Evolutionary conservation across 169 alveolate species (phyloP), one percentile per base, ranked within the genome.

Genomic region (Cryptosporidium xiaoi): DNA sequence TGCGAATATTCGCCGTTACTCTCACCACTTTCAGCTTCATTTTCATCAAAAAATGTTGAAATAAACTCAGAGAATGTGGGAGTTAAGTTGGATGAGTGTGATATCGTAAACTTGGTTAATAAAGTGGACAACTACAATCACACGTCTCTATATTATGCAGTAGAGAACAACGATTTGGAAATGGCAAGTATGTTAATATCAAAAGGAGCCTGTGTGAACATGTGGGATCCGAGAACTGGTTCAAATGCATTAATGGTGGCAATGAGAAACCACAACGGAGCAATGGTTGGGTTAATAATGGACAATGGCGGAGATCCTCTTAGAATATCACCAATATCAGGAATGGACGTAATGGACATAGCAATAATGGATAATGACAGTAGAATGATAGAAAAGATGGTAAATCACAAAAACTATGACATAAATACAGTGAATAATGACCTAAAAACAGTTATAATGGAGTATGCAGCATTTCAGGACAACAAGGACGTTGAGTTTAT

Each of bases 151-250:
- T 77, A 46, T 50, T 77, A 77, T 48, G 87, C 87, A 5, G 87
- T 77, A 3, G 71, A 77, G 50, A 77, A 77, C n/a, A 77, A 77
- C 36, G 87, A 77, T 20, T 53, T 77, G n/a, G 71, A 77, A 40
- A 77, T 77, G 87, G 87, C 71, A 20, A 44, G 50, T 31, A 77
- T 77, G 40, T 34, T 77, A 13, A 60, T 77, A 7, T 24, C 36
- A 6, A 40, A 60, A 20, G 87, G 87, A 20, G 69, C 87, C 15
- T 77, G 71, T 46, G 29, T 77, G 18, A 77, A 77, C 27, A 77
- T 62, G 64, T 77, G 87, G 69, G 87, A 77, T 62, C 87, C 87
- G 15, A 56, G 87, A 20, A 77, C 77, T 4, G 87, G 87, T 24
- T 40, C 16, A 16, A 77, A 46, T 24, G 77, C 87, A 2, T 51